Evolutionary conservation across 768 basidiomycete species (phyloP).

Genomic region (Pholiota conissans): DNA sequence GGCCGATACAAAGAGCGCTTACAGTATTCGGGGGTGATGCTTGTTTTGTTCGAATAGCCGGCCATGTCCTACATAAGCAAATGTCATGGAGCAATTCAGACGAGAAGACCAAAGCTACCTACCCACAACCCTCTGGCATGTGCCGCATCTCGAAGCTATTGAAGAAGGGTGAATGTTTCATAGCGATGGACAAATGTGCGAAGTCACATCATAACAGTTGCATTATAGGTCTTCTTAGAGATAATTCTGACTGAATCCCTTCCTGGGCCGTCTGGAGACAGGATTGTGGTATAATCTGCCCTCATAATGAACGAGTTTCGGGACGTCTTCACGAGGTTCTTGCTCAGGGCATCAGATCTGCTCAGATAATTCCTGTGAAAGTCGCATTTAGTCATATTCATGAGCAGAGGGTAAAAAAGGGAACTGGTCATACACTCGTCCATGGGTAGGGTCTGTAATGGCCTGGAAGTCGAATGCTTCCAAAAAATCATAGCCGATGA

Average conservation of each 20-base stretch:
- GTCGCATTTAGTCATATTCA: no score
- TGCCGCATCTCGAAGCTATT: constrained; percentile 39
- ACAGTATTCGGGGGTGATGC: constrained; percentile 35
- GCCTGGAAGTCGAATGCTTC: constrained; percentile 46
- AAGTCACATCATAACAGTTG: constrained; percentile 41
- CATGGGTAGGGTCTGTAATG: constrained; percentile 57
- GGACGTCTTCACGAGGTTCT: constrained; percentile 47
- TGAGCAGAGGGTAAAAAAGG: no score
- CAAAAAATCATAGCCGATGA: constrained; percentile 45
- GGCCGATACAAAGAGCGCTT: neutral
- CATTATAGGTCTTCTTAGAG: constrained; percentile 51
- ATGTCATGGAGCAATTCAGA: neutral
- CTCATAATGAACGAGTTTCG: constrained; percentile 46
- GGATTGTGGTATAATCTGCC: constrained; percentile 40
- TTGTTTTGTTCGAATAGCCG: constrained; percentile 41
- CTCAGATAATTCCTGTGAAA: constrained; percentile 40
- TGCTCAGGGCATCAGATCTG: constrained; percentile 31
- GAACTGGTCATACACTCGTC: constrained; percentile 50
- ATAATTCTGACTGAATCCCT: constrained; percentile 53
- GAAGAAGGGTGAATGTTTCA: constrained; percentile 21
- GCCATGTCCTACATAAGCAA: constrained; percentile 37
- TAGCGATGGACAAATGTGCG: neutral
- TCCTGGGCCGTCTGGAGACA: constrained; percentile 43
- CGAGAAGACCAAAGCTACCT: constrained; percentile 12
- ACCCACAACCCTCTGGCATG: constrained; percentile 61